Evolutionary conservation across 345 rosid species (phyloP).

Genomic region (Iberis pinnata): DNA sequence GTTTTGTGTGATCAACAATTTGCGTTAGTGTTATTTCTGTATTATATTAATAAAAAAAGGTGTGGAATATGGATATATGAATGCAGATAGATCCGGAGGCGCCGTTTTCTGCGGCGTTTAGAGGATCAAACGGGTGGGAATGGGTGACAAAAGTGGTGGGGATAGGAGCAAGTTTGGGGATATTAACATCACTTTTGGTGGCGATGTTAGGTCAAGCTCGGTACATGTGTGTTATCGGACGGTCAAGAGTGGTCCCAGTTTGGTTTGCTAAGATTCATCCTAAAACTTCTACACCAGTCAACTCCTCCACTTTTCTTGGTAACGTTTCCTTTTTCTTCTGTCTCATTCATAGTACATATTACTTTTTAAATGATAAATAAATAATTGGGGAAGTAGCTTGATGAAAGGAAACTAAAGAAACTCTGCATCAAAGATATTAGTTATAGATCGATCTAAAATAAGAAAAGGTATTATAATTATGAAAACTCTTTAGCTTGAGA

Average conservation of each 20-base stretch:
- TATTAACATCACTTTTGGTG: conserved; percentile 82
- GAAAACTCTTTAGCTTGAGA: too few species aligned
- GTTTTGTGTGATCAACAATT: too few species aligned
- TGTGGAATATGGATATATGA: too few species aligned
- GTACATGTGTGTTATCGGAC: conserved; percentile 97
- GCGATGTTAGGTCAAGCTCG: conserved; percentile 96
- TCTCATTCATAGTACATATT: conserved; percentile 1
- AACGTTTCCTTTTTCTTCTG: conserved; percentile 18
- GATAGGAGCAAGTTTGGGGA: conserved; percentile 90
- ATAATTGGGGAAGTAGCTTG: too few species aligned
- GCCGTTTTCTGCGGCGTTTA: conserved; percentile 77
- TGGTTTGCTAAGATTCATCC: conserved; percentile 90
- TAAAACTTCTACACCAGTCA: conserved; percentile 76
- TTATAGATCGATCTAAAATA: too few species aligned
- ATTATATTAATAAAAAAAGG: not conserved
- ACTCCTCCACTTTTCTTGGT: conserved; percentile 95
- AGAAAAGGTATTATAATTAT: too few species aligned
- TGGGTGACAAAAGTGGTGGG: conserved; percentile 90
- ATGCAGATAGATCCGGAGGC: conserved; percentile 75
- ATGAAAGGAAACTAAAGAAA: too few species aligned
- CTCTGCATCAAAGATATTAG: too few species aligned
- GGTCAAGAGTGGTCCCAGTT: conserved; percentile 73
- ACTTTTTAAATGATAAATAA: not conserved
- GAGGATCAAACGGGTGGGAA: conserved; percentile 50
- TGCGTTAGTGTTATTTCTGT: too few species aligned